Evolutionary conservation across 2,329 filamentous ascomycete species (phyloP).

Genomic region (Colletotrichum musae): DNA sequence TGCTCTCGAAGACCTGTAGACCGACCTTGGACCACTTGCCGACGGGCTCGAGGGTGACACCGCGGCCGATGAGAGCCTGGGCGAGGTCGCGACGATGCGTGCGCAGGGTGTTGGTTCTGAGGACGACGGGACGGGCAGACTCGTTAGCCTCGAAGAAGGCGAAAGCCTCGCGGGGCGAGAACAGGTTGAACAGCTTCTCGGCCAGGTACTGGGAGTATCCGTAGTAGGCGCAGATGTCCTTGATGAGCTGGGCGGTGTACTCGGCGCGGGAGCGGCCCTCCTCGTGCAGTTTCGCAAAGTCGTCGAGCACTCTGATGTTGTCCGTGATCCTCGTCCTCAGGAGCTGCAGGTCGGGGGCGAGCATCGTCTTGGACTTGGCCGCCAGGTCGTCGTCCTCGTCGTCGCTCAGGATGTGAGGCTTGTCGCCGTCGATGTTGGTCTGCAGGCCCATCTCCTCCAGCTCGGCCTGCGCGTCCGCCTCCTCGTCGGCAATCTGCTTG

Average conservation of each 20-base stretch:
- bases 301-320: constrained; percentile 90
- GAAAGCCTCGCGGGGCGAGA: constrained; percentile 93
- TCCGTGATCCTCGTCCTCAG: constrained; percentile 92
- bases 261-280: constrained; percentile 86
- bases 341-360: constrained; percentile 92
- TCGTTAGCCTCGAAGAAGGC: constrained; percentile 99
- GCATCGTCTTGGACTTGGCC: constrained; percentile 71
- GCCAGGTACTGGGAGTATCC: constrained; percentile 96
- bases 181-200: constrained; percentile 94
- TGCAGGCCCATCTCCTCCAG: constrained; percentile 88
- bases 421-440: constrained; percentile 91
- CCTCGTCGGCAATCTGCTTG: constrained; percentile 80
- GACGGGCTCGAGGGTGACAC: constrained; percentile 95
- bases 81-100: constrained; percentile 84
- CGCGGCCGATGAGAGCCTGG: constrained; percentile 94
- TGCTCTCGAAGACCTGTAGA: constrained; percentile 94
- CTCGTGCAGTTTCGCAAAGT: constrained; percentile 86
- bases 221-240: constrained; percentile 97
- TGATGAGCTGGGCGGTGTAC: constrained; percentile 87
- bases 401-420: constrained; percentile 75
- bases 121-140: constrained; percentile 91
- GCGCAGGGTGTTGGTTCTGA: constrained; percentile 95
- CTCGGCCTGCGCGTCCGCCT: constrained; percentile 87
- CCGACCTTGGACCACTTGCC: constrained; percentile 99
- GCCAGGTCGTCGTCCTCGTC: constrained; percentile 73